Percentiles rank a stretch among this genome's conserved stretches.
Evolutionary conservation across 345 rosid genomes (phyloP).

Genomic region (Aquilaria sinensis): DNA sequence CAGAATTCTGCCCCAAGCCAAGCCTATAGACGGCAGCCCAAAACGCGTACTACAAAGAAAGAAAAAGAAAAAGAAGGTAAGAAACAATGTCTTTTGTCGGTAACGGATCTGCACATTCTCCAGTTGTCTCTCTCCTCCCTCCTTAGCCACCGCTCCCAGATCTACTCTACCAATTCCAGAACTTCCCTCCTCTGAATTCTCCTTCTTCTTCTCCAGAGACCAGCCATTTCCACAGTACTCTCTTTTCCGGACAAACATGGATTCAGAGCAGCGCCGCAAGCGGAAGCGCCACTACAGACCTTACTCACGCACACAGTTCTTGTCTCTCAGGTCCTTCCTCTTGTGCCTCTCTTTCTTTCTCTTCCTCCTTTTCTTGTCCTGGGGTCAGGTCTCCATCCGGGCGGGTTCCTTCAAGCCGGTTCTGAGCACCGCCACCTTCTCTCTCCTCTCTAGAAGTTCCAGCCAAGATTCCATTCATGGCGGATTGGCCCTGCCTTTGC

Average conservation of each 20-base stretch:
- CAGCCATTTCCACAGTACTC: background rate
- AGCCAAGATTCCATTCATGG: slow-evolving; percentile 30
- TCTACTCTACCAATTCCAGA: background rate
- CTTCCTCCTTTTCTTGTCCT: slow-evolving; percentile 54
- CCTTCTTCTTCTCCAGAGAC: background rate
- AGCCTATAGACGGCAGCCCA: slow-evolving; percentile 13
- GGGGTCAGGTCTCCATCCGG: slow-evolving; percentile 41
- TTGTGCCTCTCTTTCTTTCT: slow-evolving; percentile 54
- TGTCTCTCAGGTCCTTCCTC: slow-evolving; percentile 50
- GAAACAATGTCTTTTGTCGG: slow-evolving; percentile 10
- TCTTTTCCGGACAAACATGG: slow-evolving; percentile 28
- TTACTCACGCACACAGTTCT: slow-evolving; percentile 24
- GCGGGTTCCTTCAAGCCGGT: slow-evolving; percentile 53
- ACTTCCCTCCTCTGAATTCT: background rate
- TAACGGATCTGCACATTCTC: slow-evolving; percentile 25
- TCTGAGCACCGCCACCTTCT: slow-evolving; percentile 41
- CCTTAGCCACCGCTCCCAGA: background rate
- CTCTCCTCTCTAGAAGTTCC: slow-evolving; percentile 45
- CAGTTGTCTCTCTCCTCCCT: background rate
- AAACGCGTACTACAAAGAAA: slow-evolving; percentile 6
- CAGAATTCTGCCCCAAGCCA: background rate
- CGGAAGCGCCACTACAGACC: slow-evolving; percentile 58
- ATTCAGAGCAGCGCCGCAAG: slow-evolving; percentile 75
- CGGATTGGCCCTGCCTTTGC: slow-evolving; percentile 24
- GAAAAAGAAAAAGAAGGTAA: background rate